phyloP scores from a whole-genome alignment of 192 early-diverging fungal species.

The Mortierella alpina region DNA sequence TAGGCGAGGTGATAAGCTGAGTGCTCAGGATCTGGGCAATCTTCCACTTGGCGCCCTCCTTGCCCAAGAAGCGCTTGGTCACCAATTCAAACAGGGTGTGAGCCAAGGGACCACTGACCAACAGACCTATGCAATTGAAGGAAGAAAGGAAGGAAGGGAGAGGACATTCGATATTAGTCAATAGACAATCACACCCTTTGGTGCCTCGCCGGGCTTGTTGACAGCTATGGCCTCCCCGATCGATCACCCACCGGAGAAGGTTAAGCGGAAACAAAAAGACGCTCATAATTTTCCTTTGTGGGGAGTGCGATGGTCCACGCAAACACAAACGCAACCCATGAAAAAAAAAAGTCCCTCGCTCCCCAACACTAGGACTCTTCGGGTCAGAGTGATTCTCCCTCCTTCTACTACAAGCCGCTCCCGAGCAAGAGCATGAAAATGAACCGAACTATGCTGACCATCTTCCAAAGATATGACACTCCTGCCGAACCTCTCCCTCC shows the following conservation, averaged over 20 bases:
- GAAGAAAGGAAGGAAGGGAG: neutral
- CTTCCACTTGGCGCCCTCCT: slow-evolving; percentile 71
- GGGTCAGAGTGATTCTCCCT: neutral
- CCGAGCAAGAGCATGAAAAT: too few relatives aligned
- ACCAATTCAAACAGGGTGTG: slow-evolving; percentile 83
- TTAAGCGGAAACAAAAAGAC: too few relatives aligned
- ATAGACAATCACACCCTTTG: too few relatives aligned
- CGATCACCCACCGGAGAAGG: too few relatives aligned
- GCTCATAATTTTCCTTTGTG: neutral
- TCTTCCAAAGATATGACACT: neutral
- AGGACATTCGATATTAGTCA: neutral
- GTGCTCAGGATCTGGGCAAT: slow-evolving; percentile 78
- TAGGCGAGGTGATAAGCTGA: slow-evolving; percentile 86
- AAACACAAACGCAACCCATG: too few relatives aligned
- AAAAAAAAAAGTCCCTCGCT: slow-evolving; percentile 18
- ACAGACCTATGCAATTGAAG: slow-evolving; percentile 64
- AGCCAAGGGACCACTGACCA: slow-evolving; percentile 85
- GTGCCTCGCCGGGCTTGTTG: too few relatives aligned
- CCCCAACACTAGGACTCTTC: neutral
- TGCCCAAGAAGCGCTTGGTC: slow-evolving; percentile 78
- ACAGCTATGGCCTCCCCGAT: too few relatives aligned
- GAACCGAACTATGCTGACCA: too few relatives aligned
- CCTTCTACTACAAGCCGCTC: neutral
- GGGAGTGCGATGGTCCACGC: neutral
- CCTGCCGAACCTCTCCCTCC: neutral